Percentiles rank a stretch among this genome's conserved stretches.
Conservation (phyloP, 2,329 filamentous ascomycete species). For the Penicillium sp. region DNA sequence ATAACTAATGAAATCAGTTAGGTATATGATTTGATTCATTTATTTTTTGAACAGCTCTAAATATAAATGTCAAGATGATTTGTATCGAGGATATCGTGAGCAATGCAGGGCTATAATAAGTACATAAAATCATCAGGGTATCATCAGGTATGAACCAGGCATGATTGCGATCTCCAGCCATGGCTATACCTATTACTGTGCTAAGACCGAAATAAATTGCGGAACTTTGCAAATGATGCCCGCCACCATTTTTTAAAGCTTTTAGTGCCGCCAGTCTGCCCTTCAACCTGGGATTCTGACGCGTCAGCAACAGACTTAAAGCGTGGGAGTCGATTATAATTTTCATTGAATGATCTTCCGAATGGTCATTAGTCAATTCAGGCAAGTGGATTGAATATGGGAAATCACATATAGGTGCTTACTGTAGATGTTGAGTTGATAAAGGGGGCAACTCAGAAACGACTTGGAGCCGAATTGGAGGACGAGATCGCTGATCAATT, state of each 20-base stretch:
- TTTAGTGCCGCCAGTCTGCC: neutral
- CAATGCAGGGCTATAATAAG: neutral
- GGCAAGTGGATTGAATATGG: neutral
- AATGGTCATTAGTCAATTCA: neutral
- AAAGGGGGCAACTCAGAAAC: neutral
- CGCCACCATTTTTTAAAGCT: neutral
- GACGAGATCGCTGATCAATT: neutral
- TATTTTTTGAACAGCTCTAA: neutral
- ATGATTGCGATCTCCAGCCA: neutral
- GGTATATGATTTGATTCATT: too few relatives aligned
- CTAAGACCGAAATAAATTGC: neutral
- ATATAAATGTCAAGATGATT: neutral
- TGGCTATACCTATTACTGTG: neutral
- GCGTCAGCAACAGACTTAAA: neutral
- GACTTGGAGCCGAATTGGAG: neutral
- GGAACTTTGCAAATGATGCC: neutral
- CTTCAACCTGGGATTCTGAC: neutral
- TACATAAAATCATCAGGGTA: neutral
- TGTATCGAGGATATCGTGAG: neutral
- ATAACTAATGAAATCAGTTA: too few relatives aligned
- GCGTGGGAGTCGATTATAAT: neutral
- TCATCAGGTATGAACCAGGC: neutral
- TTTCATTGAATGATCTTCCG: neutral
- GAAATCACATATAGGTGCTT: neutral
- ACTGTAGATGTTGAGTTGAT: neutral